A percentile compares a stretch with the other conserved stretches of the same genome.
Conservation (phyloP, 768 basidiomycete species). For the Dioszegia crocea region DNA sequence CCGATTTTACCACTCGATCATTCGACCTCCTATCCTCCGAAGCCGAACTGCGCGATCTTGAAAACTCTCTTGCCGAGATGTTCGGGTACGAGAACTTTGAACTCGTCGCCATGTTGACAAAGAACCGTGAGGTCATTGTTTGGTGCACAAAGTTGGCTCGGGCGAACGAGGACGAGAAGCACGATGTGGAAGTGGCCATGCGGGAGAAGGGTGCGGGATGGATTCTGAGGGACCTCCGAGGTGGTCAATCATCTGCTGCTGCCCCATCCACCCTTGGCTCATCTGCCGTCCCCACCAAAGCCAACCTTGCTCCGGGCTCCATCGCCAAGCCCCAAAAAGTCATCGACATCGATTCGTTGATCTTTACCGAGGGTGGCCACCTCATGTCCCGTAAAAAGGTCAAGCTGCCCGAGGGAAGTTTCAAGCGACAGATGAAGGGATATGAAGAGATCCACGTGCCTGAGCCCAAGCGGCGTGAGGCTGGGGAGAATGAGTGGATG, state of each 20-base stretch:
- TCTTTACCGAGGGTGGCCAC: slow-evolving; percentile 93
- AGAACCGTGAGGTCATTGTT: slow-evolving; percentile 91
- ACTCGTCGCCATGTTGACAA: slow-evolving; percentile 80
- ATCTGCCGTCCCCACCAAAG: slow-evolving; percentile 65
- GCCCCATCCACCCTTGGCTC: slow-evolving; percentile 53
- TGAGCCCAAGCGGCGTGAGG: slow-evolving; percentile 73
- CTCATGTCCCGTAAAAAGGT: slow-evolving; percentile 99
- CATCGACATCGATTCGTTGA: slow-evolving; percentile 87
- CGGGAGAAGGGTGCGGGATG: slow-evolving; percentile 93
- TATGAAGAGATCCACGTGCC: slow-evolving; percentile 98
- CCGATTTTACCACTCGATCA: slow-evolving; percentile 81
- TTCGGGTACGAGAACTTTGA: slow-evolving; percentile 84
- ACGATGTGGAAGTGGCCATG: slow-evolving; percentile 97
- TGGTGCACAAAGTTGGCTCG: slow-evolving; percentile 98
- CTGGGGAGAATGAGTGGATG: slow-evolving; percentile 58
- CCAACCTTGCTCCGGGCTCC: slow-evolving; percentile 80
- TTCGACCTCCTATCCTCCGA: slow-evolving; percentile 82
- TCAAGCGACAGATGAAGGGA: slow-evolving; percentile 93
- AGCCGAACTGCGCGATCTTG: slow-evolving; percentile 80
- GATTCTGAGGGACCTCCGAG: slow-evolving; percentile 83
- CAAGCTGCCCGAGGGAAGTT: slow-evolving; percentile 93
- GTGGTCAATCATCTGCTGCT: slow-evolving; percentile 67
- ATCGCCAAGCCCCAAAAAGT: slow-evolving; percentile 73
- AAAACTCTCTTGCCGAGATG: slow-evolving; percentile 93
- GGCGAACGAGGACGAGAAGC: slow-evolving; percentile 77